Percentiles rank a stretch among this genome's conserved stretches.
phyloP scores from a whole-genome alignment of 106 monocot species.

The Allium cepa region DNA sequence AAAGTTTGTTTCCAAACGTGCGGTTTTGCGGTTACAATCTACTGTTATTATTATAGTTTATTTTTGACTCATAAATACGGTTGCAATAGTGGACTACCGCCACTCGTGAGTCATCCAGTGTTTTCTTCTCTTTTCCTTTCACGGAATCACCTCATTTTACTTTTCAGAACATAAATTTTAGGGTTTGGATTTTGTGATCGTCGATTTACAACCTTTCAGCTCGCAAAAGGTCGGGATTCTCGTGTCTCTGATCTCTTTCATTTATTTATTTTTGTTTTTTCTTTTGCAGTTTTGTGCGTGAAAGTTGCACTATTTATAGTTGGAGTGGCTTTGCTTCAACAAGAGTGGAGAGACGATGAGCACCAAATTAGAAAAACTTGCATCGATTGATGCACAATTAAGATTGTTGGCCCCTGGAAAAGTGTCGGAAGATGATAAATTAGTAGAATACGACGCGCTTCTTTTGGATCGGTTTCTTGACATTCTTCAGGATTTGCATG shows the following conservation, averaged over 20 bases:
- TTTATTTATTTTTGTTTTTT: not conserved
- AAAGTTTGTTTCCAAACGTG: no score
- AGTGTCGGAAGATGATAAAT: constrained; percentile 98
- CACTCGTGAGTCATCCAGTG: no score
- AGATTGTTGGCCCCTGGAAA: constrained; percentile 78
- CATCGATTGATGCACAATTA: constrained; percentile 91
- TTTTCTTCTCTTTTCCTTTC: no score
- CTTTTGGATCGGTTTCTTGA: constrained; percentile 95
- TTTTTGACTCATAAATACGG: no score
- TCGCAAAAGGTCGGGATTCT: constrained; percentile 8
- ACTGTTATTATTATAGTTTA: no score
- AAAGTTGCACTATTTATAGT: not conserved
- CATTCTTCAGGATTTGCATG: constrained; percentile 84
- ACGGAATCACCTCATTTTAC: no score
- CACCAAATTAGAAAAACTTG: constrained; percentile 43
- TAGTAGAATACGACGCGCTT: constrained; percentile 91
- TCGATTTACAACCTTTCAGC: constrained; percentile 1
- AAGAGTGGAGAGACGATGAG: constrained; percentile 6
- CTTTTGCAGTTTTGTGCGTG: not conserved
- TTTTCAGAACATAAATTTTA: no score
- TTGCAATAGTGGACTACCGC: no score
- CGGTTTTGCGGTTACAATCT: no score
- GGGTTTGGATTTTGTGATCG: no score
- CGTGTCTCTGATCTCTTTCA: not conserved
- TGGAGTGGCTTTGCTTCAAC: not conserved